Base-by-base conservation (phyloP, 2,329 filamentous ascomycete species). In the Pseudogymnoascus sp. region DNA sequence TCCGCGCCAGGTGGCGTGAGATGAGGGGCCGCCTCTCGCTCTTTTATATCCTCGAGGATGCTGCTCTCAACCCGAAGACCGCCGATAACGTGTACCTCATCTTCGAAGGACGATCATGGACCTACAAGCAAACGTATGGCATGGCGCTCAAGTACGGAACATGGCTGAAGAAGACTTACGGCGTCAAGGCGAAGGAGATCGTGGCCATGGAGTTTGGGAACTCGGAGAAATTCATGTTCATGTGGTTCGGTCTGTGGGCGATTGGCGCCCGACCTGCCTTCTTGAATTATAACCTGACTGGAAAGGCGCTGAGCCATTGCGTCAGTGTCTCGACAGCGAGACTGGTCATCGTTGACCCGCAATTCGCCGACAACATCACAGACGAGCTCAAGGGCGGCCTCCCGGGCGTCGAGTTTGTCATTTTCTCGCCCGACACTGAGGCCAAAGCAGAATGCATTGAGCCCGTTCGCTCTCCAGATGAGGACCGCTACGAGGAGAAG, bases 191-290 rank as follows among this genome's bases (percentile, higher is more conserved):
- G 26, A 84, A 84, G 50, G 90, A 96, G 61, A 85, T 96, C 35
- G 88, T 96, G 16, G 91, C 90, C 7, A 81, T 96, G 68, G 83
- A 95, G 73, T 89, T 90, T 68, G 87, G 89, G 75, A 96, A 96
- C 72, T 90, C 86, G 41, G 86, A 91, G n/a, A 81, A 82, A 2
- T 93, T 91, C 70, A 71, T 93, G 28, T 90, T 93, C 72, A 66
- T 96, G 7, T 84, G 87, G 81, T 79, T 93, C 62, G 91, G 88
- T 0, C 76, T 96, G 33, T 96, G 91, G 91, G 85, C 87, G 31
- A 85, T 96, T 64, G 92, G 92, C 10, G 91, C 89, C 0, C 86
- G 86, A 63, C 91, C 91, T 0, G 91, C 91, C 0, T 91, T 95
- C 69, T 89, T 96, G 76, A 96, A 96, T 75, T 93, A 93, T 76